phyloP scores from a whole-genome alignment of 148 eudicot species.

The Amaranthus cruentus region DNA sequence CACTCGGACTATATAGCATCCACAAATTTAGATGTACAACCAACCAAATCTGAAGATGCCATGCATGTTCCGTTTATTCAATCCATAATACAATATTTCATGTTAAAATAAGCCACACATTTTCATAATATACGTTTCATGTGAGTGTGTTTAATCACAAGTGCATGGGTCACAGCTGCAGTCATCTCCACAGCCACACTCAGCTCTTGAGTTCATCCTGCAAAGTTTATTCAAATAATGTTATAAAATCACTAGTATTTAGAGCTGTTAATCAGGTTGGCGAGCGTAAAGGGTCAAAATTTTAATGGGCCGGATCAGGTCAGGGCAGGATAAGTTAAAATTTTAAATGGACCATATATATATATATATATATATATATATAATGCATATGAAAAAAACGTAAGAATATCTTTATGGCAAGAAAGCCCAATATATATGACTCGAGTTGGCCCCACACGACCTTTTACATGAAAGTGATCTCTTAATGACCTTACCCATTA shows the following conservation, averaged over 20 bases:
- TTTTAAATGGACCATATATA: no score
- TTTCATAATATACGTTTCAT: neutral
- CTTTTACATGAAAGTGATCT: no score
- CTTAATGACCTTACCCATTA: no score
- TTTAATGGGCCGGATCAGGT: no score
- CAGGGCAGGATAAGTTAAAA: no score
- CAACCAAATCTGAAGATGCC: conserved; percentile 7
- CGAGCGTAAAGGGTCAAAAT: no score
- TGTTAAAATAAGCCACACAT: neutral
- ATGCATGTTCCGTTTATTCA: conserved; percentile 17
- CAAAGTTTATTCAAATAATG: neutral
- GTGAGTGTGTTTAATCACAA: conserved; percentile 16
- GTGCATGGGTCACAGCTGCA: conserved; percentile 54
- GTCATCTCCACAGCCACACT: conserved; percentile 52
- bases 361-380: no score
- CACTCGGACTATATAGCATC: conserved; percentile 16
- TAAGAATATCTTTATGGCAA: no score
- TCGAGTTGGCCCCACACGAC: no score
- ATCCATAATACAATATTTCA: conserved; percentile 11
- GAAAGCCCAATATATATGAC: no score
- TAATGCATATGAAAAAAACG: no score
- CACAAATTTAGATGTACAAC: conserved; percentile 5
- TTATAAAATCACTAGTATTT: neutral
- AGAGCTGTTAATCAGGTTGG: no score
- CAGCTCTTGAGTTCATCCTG: conserved; percentile 29